phyloP scores from a whole-genome alignment of 2,329 filamentous ascomycete genomes.

The Alternaria ethzedia region DNA sequence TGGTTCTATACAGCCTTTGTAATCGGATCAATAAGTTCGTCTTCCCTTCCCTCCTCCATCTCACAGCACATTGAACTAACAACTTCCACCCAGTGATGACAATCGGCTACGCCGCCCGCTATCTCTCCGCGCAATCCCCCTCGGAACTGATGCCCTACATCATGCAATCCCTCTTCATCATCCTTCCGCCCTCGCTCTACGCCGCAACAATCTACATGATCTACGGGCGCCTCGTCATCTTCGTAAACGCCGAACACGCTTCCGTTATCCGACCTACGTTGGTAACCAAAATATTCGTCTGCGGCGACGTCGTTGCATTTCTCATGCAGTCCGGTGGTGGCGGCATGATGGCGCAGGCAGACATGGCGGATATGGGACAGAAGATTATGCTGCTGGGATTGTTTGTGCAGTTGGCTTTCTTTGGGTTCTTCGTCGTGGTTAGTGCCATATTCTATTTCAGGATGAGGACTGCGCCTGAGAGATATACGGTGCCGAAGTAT shows the following conservation, averaged over 20 bases:
- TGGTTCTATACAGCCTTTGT: slow-evolving; percentile 32
- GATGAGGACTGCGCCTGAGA: slow-evolving; percentile 22
- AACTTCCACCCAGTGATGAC: slow-evolving; percentile 24
- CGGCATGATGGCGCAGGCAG: slow-evolving; percentile 29
- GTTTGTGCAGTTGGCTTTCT: slow-evolving; percentile 26
- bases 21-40: slow-evolving; percentile 22
- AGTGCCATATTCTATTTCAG: slow-evolving; percentile 28
- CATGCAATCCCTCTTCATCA: slow-evolving; percentile 47
- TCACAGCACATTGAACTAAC: not conserved
- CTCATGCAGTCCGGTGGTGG: slow-evolving; percentile 53
- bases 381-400: slow-evolving; percentile 33
- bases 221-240: slow-evolving; percentile 47
- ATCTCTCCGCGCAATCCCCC: slow-evolving; percentile 21
- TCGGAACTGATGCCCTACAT: slow-evolving; percentile 39
- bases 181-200: slow-evolving; percentile 53
- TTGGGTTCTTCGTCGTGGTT: slow-evolving; percentile 26
- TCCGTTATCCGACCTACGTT: slow-evolving; percentile 52
- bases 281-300: slow-evolving; percentile 63
- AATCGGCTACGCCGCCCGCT: slow-evolving; percentile 24
- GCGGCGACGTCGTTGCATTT: slow-evolving; percentile 60
- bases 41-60: no score
- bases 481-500: slow-evolving; percentile 24
- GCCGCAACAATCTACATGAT: slow-evolving; percentile 56
- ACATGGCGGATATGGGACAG: slow-evolving; percentile 23
- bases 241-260: slow-evolving; percentile 48